Conservation (phyloP, 495 filamentous ascomycete species). For the Daldinia decipiens region DNA sequence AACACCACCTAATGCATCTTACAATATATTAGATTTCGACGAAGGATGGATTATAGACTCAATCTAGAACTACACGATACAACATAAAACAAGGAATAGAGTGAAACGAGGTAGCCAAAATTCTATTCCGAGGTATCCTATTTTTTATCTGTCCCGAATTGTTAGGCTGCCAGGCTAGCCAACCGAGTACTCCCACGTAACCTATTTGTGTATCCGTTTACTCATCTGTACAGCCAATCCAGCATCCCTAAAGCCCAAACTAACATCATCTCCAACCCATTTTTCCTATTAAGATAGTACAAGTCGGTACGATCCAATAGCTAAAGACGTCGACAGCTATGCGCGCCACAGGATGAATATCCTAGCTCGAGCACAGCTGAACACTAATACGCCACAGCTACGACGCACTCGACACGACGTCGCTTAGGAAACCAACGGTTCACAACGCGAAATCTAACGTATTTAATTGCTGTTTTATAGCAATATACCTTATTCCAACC, state of each 20-base stretch:
- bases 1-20: neutral
- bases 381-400: constrained; percentile 28
- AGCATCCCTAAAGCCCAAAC: neutral
- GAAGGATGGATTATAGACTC: neutral
- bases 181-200: constrained; percentile 18
- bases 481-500: constrained; percentile 32
- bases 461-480: constrained; percentile 38
- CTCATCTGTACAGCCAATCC: constrained; percentile 9
- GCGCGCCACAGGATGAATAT: constrained; percentile 17
- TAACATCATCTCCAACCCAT: constrained; percentile 5
- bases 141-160: constrained; percentile 21
- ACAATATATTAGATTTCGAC: neutral
- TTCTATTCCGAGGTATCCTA: constrained; percentile 18
- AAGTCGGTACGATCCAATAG: constrained; percentile 24
- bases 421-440: constrained; percentile 18
- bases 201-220: constrained; percentile 32
- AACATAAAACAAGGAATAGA: neutral
- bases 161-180: neutral
- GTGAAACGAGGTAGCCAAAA: neutral
- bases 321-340: constrained; percentile 7
- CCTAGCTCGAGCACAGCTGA: constrained; percentile 20
- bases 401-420: constrained; percentile 27
- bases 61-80: neutral
- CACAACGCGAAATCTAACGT: constrained; percentile 24
- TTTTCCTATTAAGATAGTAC: constrained; percentile 17